phyloP scores from a whole-genome alignment of 768 basidiomycete genomes.

The Mycena latifolia region DNA sequence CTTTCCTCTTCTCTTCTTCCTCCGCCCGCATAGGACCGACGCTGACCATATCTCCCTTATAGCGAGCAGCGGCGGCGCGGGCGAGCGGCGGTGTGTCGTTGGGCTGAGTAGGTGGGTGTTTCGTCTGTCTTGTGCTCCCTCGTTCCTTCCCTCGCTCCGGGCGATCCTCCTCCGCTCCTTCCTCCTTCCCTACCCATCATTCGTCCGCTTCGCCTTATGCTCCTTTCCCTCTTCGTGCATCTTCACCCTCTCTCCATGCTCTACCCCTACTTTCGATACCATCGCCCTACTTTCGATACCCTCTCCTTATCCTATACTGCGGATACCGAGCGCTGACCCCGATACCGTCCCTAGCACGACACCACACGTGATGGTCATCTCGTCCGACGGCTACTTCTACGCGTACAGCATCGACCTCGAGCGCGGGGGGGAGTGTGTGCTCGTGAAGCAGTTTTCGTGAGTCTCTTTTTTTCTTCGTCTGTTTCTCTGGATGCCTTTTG shows the following conservation, averaged over 20 bases:
- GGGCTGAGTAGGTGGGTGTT: conserved; percentile 84
- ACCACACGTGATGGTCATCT: conserved; percentile 97
- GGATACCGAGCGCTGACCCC: no score
- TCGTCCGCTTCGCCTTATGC: no score
- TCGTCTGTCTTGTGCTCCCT: neutral
- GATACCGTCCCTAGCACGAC: conserved; percentile 81
- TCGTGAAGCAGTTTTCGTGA: conserved; percentile 88
- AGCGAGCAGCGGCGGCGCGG: conserved; percentile 43
- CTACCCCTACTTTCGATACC: no score
- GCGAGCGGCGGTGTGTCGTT: conserved; percentile 87
- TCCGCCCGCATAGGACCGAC: neutral
- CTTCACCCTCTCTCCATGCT: no score
- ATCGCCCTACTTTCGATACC: no score
- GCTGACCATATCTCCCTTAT: neutral
- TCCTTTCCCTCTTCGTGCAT: no score
- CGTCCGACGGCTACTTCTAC: conserved; percentile 96
- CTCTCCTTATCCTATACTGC: no score
- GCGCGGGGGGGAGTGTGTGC: conserved; percentile 92
- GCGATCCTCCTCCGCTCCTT: no score
- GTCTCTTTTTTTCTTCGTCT: conserved; percentile 5
- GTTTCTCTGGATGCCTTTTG: neutral
- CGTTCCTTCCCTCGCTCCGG: no score
- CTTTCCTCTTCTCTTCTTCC: no score
- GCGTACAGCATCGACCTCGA: conserved; percentile 96
- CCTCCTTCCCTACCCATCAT: no score